These are phyloP conservation scores for Syzygium jambos DNA, from an alignment of 345 rosid species.

Conservation along the genomic window DNA sequence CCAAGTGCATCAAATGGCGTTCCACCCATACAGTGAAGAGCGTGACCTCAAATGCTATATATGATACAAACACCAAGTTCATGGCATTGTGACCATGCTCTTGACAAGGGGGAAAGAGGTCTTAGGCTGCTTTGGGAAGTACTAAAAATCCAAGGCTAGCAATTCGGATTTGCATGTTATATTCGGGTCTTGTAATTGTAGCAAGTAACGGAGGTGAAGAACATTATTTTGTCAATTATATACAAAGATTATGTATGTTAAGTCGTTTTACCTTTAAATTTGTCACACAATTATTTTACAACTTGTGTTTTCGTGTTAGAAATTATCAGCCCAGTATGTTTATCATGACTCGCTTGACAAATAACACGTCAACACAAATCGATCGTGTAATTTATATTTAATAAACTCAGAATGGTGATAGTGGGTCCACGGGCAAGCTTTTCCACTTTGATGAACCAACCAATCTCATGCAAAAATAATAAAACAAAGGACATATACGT, in stretches of 20 bases:
- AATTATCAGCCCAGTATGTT: too few species aligned
- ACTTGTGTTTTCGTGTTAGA: too few species aligned
- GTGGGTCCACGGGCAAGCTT: not conserved
- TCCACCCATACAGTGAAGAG: not conserved
- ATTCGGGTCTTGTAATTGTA: not conserved
- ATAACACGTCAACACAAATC: too few species aligned
- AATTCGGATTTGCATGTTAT: not conserved
- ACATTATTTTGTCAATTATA: not conserved
- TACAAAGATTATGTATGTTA: too few species aligned
- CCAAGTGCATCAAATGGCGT: not conserved
- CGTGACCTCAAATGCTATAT: not conserved
- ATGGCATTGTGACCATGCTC: not conserved
- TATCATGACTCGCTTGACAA: too few species aligned
- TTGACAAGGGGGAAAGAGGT: not conserved
- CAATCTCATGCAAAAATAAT: not conserved
- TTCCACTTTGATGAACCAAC: not conserved
- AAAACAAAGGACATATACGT: rapidly evolving
- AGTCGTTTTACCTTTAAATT: too few species aligned
- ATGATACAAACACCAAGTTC: not conserved
- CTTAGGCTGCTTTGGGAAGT: not conserved
- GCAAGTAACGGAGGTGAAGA: not conserved
- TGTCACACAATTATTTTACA: not conserved
- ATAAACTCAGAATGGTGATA: too few species aligned
- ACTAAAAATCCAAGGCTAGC: not conserved
- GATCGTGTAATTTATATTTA: too few species aligned